Base-by-base conservation (phyloP, 805 yeast genomes). In the Kluyveromyces nonfermentans region DNA sequence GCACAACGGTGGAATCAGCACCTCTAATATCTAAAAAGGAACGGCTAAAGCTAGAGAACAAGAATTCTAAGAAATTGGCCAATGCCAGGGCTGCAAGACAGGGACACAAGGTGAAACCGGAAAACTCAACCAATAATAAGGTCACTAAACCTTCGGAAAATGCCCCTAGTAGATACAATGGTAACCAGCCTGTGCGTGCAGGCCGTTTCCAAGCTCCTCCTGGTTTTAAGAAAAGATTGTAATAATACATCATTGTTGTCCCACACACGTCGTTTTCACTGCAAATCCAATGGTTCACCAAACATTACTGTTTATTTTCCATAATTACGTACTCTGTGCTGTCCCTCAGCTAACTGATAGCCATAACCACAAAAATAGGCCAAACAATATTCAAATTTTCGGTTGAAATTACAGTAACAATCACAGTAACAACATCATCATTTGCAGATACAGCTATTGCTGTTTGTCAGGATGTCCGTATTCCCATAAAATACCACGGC, bases 221-320 rank as follows among this genome's bases (percentile, higher is more conserved):
- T 17, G 74, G 74, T 1, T 70, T 70, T 52, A 64, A 56, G 35
- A 61, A 53, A 51, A 56, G 46, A 35, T 37, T 31, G 38, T 30
- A 14, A 20, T n/a, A 65, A 68, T 31, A 67, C 95, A 50, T 96
- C 95, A 3, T 88, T 83, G 69, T 78, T 80, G 54, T 88, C 96
- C 56, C 81, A 88, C 16, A 71, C n/a, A n/a, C n/a, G n/a, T n/a
- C n/a, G n/a, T n/a, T n/a, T n/a, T n/a, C n/a, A n/a, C n/a, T n/a
- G n/a, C n/a, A n/a, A n/a, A n/a, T n/a, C n/a, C n/a, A n/a, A n/a
- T n/a, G n/a, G n/a, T n/a, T n/a, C n/a, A n/a, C n/a, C n/a, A n/a
- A n/a, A n/a, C n/a, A n/a, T n/a, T n/a, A n/a, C n/a, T n/a, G n/a
- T n/a, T n/a, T n/a, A n/a, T n/a, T n/a, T n/a, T n/a, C n/a, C n/a